These are phyloP conservation scores for Saccharomycopsis oosterbeekiorum DNA, from an alignment of 805 yeast genomes.

Conservation along the genomic window DNA sequence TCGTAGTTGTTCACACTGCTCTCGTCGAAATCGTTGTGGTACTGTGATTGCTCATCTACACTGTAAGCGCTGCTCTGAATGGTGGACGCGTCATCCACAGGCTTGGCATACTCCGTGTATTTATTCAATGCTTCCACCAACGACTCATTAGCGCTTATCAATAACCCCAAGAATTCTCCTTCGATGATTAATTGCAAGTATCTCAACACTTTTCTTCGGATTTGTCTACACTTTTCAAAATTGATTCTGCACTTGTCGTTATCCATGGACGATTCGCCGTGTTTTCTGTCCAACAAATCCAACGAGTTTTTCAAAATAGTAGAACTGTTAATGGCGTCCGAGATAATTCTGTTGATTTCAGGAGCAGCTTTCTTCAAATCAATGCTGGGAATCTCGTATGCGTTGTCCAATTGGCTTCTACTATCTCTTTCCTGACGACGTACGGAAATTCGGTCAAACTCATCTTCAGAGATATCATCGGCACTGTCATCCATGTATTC, in stretches of 20 bases:
- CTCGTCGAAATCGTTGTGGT: neutral
- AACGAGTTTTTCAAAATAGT: constrained; percentile 58
- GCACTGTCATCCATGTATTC: constrained; percentile 20
- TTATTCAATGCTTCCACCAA: constrained; percentile 61
- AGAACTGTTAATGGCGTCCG: constrained; percentile 67
- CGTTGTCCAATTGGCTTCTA: constrained; percentile 33
- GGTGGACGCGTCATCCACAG: constrained; percentile 3
- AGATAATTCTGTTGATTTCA: constrained; percentile 53
- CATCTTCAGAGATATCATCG: constrained; percentile 20
- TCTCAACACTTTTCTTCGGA: constrained; percentile 68
- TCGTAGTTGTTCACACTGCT: neutral
- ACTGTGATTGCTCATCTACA: constrained; percentile 1
- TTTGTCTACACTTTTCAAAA: constrained; percentile 64
- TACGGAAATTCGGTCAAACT: constrained; percentile 15
- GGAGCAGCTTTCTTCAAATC: constrained; percentile 65
- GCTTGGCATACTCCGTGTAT: constrained; percentile 40
- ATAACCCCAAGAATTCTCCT: constrained; percentile 80
- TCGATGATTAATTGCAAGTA: constrained; percentile 77
- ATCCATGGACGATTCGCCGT: constrained; percentile 50
- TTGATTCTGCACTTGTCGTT: constrained; percentile 48
- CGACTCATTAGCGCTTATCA: constrained; percentile 85
- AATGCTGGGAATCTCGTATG: constrained; percentile 57
- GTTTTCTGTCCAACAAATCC: constrained; percentile 31
- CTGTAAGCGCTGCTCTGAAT: neutral
- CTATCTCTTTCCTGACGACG: constrained; percentile 18